A percentile compares a stretch with the other conserved stretches of the same genome.
These are phyloP conservation scores for Alternaria triticimaculans DNA, from an alignment of 2,329 filamentous ascomycete genomes.

Conservation along the genomic window DNA sequence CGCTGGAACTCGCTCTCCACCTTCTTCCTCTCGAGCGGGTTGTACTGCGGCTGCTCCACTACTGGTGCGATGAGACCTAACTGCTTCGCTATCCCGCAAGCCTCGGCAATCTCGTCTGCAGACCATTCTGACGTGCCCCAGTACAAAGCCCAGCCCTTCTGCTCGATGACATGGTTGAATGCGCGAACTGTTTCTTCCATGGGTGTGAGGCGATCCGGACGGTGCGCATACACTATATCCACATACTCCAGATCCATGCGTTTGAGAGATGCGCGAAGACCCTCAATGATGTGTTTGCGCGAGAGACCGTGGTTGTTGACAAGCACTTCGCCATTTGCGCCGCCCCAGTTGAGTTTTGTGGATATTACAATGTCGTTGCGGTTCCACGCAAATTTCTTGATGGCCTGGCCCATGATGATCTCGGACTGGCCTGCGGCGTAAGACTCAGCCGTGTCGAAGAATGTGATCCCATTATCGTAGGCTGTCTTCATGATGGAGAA, in stretches of 20 bases:
- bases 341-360: constrained; percentile 52
- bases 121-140: constrained; percentile 69
- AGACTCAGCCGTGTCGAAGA: constrained; percentile 37
- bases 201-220: constrained; percentile 70
- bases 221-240: constrained; percentile 73
- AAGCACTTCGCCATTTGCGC: constrained; percentile 56
- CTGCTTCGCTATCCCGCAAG: constrained; percentile 64
- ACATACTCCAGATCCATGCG: constrained; percentile 68
- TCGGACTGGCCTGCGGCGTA: constrained; percentile 63
- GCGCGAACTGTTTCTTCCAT: constrained; percentile 75
- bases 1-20: constrained; percentile 66
- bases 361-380: constrained; percentile 56
- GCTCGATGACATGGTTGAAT: constrained; percentile 74
- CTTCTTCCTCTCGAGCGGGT: constrained; percentile 62
- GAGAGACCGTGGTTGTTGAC: constrained; percentile 73
- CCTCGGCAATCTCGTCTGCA: constrained; percentile 66
- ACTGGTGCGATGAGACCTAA: constrained; percentile 64
- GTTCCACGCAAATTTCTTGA: constrained; percentile 64
- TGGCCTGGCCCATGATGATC: constrained; percentile 61
- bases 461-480: constrained; percentile 60
- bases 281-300: constrained; percentile 74
- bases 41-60: constrained; percentile 64
- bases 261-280: constrained; percentile 65
- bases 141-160: constrained; percentile 70
- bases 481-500: constrained; percentile 62